Conservation (phyloP, 257 asterid species). For the Scutellaria barbata region DNA sequence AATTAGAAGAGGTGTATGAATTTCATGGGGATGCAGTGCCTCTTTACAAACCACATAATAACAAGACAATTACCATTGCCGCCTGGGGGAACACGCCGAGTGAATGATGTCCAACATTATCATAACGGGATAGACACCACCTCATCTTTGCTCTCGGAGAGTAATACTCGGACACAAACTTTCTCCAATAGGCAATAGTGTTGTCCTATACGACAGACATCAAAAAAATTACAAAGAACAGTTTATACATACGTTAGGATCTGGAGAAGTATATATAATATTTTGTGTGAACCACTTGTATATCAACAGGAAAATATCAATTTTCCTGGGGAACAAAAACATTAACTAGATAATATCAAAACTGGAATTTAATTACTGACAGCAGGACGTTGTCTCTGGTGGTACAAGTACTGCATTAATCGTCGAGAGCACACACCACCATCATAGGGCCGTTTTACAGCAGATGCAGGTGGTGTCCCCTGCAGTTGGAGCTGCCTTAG, state of each 20-base stretch:
- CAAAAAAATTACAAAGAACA: slow-evolving; percentile 13
- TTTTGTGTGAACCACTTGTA: slow-evolving; percentile 10
- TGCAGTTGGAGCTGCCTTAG: slow-evolving; percentile 67
- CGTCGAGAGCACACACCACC: slow-evolving; percentile 90
- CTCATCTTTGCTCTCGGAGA: slow-evolving; percentile 93
- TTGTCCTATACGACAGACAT: slow-evolving; percentile 56
- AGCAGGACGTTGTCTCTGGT: slow-evolving; percentile 87
- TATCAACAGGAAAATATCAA: not conserved
- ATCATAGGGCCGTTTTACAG: slow-evolving; percentile 67
- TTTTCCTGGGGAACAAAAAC: not conserved
- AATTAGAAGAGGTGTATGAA: slow-evolving; percentile 6
- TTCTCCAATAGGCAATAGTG: slow-evolving; percentile 91
- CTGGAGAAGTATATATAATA: slow-evolving; percentile 11
- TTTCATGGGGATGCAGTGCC: slow-evolving; percentile 7
- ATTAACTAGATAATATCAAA: not conserved
- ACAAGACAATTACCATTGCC: slow-evolving; percentile 66
- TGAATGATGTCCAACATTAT: slow-evolving; percentile 88
- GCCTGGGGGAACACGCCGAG: slow-evolving; percentile 94
- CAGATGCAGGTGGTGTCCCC: slow-evolving; percentile 62
- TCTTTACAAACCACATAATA: slow-evolving; percentile 4
- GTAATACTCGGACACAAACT: slow-evolving; percentile 93
- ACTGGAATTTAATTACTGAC: slow-evolving; percentile 55
- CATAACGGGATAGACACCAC: slow-evolving; percentile 91
- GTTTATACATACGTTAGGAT: slow-evolving; percentile 5
- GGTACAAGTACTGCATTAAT: slow-evolving; percentile 89